Base-by-base conservation (phyloP, 495 filamentous ascomycete genomes). In the Penicillium diatomitis region DNA sequence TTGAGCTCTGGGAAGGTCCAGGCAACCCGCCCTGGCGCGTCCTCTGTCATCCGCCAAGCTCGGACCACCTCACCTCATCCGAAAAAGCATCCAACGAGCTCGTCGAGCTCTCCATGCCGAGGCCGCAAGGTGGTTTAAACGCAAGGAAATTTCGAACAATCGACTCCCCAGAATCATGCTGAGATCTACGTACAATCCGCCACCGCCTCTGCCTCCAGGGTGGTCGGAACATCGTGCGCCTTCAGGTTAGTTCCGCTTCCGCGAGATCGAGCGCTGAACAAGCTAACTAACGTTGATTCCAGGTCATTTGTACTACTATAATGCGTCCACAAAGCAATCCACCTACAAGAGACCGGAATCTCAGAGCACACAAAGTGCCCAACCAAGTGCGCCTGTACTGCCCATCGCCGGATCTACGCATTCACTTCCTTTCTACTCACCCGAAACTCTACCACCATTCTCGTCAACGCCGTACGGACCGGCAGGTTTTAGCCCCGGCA, bases 221-320 rank as follows among this genome's bases (percentile, higher is more conserved):
- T 97, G 90, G 90, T 88, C 87, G 29, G 87, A 95, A 66, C 90
- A 96, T 67, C 89, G 85, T 72, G 87, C 91, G 49, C 90, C 90
- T 10, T 84, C 86, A 48, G 90, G 83, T 83, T 58, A 33, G 68
- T 66, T 35, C 49, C 32, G 45, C 11, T 8, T 36, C 49, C 7
- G 8, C 5, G 45, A 28, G 30, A 20, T 46, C 40, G 52, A 56
- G 49, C 33, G 53, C 35, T 27, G 38, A 46, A 45, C 32, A 55
- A 35, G 42, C 51, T 54, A 56, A 49, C 44, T 48, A 20, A 42
- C n/a, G 41, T 8, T 40, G 48, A 32, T 27, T 32, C 32, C 12
- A 86, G 84, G 90, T 5, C 89, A 94, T 60, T 73, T 78, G 9
- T 96, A 95, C 67, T 96, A 90, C 63, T 92, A 94, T 69, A 86